phyloP scores from a whole-genome alignment of 352 stramenopile genomes.

The Blastocystis sp. region DNA sequence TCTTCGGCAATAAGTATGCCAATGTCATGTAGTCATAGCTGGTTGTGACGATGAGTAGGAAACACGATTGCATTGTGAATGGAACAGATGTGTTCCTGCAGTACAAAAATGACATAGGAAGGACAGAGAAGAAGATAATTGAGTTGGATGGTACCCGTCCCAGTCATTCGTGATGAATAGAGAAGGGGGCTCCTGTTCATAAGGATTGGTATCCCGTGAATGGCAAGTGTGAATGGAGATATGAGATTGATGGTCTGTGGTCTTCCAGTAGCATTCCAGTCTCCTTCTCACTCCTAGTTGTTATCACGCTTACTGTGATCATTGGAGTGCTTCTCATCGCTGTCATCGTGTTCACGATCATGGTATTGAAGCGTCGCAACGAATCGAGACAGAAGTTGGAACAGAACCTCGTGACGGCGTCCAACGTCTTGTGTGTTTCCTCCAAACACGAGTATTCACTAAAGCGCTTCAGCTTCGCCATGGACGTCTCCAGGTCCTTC shows the following conservation, averaged over 20 bases:
- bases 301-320: background rate
- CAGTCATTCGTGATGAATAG: background rate
- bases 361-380: background rate
- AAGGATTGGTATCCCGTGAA: background rate
- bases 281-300: background rate
- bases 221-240: background rate
- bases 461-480: constrained; percentile 25
- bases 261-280: too few relatives aligned
- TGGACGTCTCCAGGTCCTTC: constrained; percentile 78
- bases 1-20: background rate
- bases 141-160: background rate
- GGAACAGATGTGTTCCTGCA: background rate
- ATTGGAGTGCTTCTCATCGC: background rate
- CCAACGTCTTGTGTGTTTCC: background rate
- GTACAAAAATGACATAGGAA: background rate
- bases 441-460: background rate
- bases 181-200: background rate
- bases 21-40: background rate
- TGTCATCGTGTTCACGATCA: background rate
- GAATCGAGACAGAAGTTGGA: background rate
- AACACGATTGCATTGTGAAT: background rate
- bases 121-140: background rate
- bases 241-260: background rate
- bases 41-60: background rate
- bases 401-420: background rate